A percentile compares a stretch with the other conserved stretches of the same genome.
Conservation (phyloP, 352 stramenopile species). For the Pythium rhizo-oryzae region DNA sequence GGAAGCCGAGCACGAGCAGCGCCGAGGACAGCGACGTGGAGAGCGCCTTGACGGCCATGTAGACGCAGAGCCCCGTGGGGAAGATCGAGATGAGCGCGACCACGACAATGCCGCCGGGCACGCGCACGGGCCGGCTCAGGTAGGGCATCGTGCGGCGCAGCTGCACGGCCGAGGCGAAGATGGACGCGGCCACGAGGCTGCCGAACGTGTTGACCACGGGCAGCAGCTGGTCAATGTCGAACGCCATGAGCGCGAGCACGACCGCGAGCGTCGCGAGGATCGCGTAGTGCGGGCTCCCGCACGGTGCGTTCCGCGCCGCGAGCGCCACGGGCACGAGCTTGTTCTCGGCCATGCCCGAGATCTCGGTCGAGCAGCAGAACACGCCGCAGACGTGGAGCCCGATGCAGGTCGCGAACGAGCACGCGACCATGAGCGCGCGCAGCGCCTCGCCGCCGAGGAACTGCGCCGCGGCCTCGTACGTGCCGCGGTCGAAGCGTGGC, state of each 20-base stretch:
- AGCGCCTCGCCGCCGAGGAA: constrained; percentile 14
- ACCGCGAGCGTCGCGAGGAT: constrained; percentile 20
- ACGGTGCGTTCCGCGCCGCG: constrained; percentile 37
- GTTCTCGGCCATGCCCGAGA: constrained; percentile 73
- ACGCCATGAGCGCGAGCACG: constrained; percentile 24
- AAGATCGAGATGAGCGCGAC: constrained; percentile 17
- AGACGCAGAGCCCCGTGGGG: constrained; percentile 20
- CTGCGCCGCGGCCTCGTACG: constrained; percentile 15
- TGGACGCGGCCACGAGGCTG: constrained; percentile 62
- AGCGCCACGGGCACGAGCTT: constrained; percentile 79
- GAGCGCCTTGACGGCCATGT: constrained; percentile 24
- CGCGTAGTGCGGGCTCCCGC: constrained; percentile 32
- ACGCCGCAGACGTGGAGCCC: constrained; percentile 89
- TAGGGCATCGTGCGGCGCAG: constrained; percentile 55
- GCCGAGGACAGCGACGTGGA: constrained; percentile 5
- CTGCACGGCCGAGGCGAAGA: constrained; percentile 84
- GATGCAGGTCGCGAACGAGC: constrained; percentile 75
- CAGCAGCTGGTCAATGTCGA: constrained; percentile 55
- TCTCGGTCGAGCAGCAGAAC: constrained; percentile 81
- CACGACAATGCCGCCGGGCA: constrained; percentile 26
- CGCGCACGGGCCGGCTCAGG: constrained; percentile 38
- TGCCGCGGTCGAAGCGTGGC: constrained; percentile 15
- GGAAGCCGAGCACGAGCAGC: constrained; percentile 20
- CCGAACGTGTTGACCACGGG: constrained; percentile 88
- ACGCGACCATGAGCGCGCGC: constrained; percentile 63